A percentile compares a stretch with the other conserved stretches of the same genome.
phyloP scores from a whole-genome alignment of 331 rosid genomes.

The Cydonia oblonga region DNA sequence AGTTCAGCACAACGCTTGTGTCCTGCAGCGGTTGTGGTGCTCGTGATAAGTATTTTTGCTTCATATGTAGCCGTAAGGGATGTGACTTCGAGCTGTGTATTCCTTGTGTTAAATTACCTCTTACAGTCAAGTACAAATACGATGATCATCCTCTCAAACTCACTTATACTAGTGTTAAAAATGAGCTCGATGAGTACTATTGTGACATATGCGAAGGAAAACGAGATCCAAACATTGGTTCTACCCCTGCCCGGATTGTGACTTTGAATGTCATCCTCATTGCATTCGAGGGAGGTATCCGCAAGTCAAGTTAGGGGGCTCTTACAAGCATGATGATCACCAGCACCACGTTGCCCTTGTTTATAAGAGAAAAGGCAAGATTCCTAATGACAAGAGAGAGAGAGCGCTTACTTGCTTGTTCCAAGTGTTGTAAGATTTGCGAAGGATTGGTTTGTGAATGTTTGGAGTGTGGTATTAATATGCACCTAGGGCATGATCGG shows the following conservation, averaged over 20 bases:
- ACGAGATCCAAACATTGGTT: not conserved
- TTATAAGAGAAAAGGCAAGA: not conserved
- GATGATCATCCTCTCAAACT: not conserved
- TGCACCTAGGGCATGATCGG: rapidly evolving
- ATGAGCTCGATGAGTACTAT: not conserved
- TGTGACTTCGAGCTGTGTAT: not conserved
- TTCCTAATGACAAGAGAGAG: not conserved
- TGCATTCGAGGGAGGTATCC: not conserved
- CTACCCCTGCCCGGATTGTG: not conserved
- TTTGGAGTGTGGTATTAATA: not conserved
- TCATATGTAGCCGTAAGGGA: not conserved
- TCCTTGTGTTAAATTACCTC: not conserved
- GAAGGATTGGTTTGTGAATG: not conserved
- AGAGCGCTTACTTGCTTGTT: not conserved
- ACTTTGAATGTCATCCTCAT: not conserved
- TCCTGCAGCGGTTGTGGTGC: not conserved
- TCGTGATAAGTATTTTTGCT: not conserved
- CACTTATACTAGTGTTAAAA: not conserved
- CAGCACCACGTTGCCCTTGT: not conserved
- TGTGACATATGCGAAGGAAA: not conserved
- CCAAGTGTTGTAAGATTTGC: rapidly evolving
- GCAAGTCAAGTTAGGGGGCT: not conserved
- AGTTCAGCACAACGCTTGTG: too few relatives aligned
- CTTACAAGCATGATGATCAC: not conserved
- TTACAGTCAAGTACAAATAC: not conserved